Percentiles rank a stretch among this genome's conserved stretches.
These are phyloP conservation scores for Lipomyces oligophaga DNA, from an alignment of 805 yeast genomes.

Conservation along the genomic window DNA sequence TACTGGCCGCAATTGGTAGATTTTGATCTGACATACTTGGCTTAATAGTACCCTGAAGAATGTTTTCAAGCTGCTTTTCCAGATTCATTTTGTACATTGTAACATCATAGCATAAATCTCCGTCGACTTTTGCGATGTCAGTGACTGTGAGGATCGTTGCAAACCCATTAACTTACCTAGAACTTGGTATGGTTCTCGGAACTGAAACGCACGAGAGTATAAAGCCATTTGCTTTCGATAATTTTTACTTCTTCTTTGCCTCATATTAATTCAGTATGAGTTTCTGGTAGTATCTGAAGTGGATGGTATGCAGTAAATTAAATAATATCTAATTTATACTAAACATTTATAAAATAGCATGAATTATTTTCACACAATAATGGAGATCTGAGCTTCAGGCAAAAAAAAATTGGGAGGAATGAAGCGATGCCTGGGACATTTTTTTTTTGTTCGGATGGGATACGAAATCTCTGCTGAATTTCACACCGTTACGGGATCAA, in stretches of 20 bases:
- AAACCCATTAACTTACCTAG: slow-evolving; percentile 38
- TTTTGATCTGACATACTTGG: slow-evolving; percentile 42
- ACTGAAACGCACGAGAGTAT: slow-evolving; percentile 79
- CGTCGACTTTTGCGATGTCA: slow-evolving; percentile 52
- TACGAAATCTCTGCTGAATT: too few species aligned
- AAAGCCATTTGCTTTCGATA: slow-evolving; percentile 90
- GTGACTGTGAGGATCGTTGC: background rate
- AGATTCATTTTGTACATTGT: slow-evolving; percentile 68
- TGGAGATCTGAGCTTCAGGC: too few species aligned
- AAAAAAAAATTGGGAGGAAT: too few species aligned
- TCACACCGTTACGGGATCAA: too few species aligned
- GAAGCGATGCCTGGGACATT: too few species aligned
- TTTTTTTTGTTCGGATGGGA: too few species aligned
- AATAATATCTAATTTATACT: too few species aligned
- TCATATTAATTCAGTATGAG: slow-evolving; percentile 49
- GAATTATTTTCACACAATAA: too few species aligned
- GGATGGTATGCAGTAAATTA: too few species aligned
- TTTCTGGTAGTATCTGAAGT: too few species aligned
- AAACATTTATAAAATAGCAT: too few species aligned
- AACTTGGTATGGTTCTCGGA: slow-evolving; percentile 90
- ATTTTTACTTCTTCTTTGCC: slow-evolving; percentile 92
- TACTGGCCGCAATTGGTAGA: background rate
- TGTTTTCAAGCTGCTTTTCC: slow-evolving; percentile 72
- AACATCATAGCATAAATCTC: slow-evolving; percentile 65
- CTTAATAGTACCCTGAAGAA: slow-evolving; percentile 80